Base-by-base conservation (phyloP, 805 yeast genomes). In the Schwanniomyces vanrijiae region DNA sequence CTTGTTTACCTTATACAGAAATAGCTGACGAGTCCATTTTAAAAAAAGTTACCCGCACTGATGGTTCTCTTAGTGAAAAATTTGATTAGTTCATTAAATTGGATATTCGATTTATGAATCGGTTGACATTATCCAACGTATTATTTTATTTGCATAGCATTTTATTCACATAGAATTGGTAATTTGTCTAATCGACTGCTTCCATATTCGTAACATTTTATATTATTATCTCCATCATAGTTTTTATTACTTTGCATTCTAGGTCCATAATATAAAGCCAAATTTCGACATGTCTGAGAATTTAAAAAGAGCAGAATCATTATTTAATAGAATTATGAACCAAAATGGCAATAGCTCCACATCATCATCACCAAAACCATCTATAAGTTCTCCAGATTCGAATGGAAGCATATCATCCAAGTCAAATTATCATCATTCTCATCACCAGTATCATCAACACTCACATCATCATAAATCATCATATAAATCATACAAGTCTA, bases 291-390 rank as follows among this genome's bases (percentile, higher is more conserved):
- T 73, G 78, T 69, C 77, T 13, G 78, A 73, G 47, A 73, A 72
- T 58, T 67, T 73, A 55, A 72, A 71, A 52, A 63, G 77, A 56
- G 78, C 78, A 37, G 78, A 73, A 55, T 69, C 75, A 44, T 62
- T 73, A 45, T 73, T 73, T 62, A 73, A 73, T 56, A 57, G 78
- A 52, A 73, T 73, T 53, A 72, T 73, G 75, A 73, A 72, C 56
- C 76, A 64, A 43, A 67, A 61, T 49, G 52, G 37, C 11, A 39
- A 28, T 9, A 13, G 20, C 26, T 6, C 16, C 25, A 40, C 22
- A 10, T 16, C 40, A n/a, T 29, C 44, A 33, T 19, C 22, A 16
- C 28, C 28, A 3, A 38, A 38, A 22, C 29, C 18, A 22, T 19
- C 41, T 11, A 14, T 24, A 16, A 22, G n/a, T 22, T 22, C 20